Base-by-base conservation (phyloP, 164 flowering plant genomes). In the Annona cherimola region DNA sequence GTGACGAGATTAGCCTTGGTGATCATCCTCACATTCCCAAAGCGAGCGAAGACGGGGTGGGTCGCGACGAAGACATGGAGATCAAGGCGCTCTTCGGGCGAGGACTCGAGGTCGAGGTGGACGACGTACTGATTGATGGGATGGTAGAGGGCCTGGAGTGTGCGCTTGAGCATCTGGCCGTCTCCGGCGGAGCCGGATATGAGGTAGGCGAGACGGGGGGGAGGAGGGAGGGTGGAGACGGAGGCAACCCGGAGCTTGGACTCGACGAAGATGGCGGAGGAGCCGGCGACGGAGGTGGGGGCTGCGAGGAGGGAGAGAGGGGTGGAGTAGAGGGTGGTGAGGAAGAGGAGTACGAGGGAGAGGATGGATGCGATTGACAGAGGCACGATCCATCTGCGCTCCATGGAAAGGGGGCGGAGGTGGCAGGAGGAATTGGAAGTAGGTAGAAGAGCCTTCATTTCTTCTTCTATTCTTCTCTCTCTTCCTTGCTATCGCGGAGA, bases 181-280 rank as follows among this genome's bases (percentile, higher is more conserved):
- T 89, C 91, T 8, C 91, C 90, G n/a, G 63, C 74, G 35, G 91
- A 84, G 67, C 94, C 94, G 14, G 94, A 89, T 3, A 89, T 86
- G 19, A 89, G 80, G 74, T 89, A 89, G 2, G 94, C 94, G 35
- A 89, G 69, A 4, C 91, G 83, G 1, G 91, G 91, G 1, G 87
- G 88, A 0, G 88, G 87, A 20, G 90, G 89, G 14, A 85, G 89
- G 0, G 86, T 83, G 14, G 88, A 86, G 61, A 79, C 79, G 7
- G 79, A 61, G 1, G 84, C 7, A 1, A 87, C 77, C 3, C 57
- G 81, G 12, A 89, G 81, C 78, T 81, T 84, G 4, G 86, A 72
- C 67, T 89, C 93, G 45, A 86, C 82, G 70, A 87, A 89, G 16
- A 78, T 63, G 45, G 87, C 76, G 4, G 59, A 64, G 5, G 84